A percentile compares a stretch with the other conserved stretches of the same genome.
These are phyloP conservation scores for Apiotrichum siamense DNA, from an alignment of 1,284 basidiomycete species.

Conservation along the genomic window DNA sequence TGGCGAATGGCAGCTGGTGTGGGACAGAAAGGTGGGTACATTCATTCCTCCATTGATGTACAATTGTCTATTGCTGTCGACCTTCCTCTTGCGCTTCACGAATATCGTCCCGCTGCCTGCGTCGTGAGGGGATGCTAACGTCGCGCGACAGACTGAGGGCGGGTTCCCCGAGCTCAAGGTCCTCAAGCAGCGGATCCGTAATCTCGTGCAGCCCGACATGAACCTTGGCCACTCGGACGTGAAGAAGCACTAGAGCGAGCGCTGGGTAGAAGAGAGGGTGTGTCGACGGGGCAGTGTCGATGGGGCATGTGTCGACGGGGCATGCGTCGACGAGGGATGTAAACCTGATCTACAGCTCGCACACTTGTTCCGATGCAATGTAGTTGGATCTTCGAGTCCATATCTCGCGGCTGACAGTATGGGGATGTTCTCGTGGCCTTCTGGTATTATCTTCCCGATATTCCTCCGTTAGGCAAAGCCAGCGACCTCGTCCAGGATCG, in stretches of 20 bases:
- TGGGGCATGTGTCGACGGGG: no score
- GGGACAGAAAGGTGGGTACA: slow-evolving; percentile 46
- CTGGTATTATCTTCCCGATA: neutral
- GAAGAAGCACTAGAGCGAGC: neutral
- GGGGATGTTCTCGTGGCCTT: neutral
- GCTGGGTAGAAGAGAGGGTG: neutral
- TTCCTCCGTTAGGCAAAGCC: slow-evolving; percentile 4
- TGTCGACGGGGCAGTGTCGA: neutral
- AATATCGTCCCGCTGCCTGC: no score
- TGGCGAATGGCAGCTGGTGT: slow-evolving; percentile 37
- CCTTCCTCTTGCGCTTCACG: no score
- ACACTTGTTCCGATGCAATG: no score
- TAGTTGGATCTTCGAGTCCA: no score
- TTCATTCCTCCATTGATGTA: no score
- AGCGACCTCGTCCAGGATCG: slow-evolving; percentile 13
- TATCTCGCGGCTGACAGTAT: no score
- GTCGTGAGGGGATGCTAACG: no score
- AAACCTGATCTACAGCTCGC: no score
- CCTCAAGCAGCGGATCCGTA: slow-evolving; percentile 80
- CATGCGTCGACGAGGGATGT: no score
- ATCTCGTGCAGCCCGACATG: slow-evolving; percentile 68
- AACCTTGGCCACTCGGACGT: slow-evolving; percentile 75
- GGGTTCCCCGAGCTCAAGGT: slow-evolving; percentile 69
- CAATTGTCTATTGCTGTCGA: no score
- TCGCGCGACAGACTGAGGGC: slow-evolving; percentile 72